Evolutionary conservation across 2,329 filamentous ascomycete species (phyloP), one percentile per base, ranked within the genome.

Genomic region (Hypocreales sp.): DNA sequence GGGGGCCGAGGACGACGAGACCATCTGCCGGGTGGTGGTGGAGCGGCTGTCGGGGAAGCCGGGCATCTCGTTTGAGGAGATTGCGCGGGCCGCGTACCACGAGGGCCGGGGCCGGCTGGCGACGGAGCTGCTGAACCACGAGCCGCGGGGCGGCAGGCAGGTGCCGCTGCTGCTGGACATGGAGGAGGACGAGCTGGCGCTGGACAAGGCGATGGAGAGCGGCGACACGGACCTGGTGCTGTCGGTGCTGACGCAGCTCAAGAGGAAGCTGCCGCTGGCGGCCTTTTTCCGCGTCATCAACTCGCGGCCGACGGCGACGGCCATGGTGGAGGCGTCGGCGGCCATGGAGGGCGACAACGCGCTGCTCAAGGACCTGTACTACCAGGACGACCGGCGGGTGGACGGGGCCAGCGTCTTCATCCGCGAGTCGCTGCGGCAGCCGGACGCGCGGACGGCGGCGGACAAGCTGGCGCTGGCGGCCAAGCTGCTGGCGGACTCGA

Each of bases 191-290:
- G 82, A 86, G 37, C 73, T 95, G 22, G 90, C 90, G 0, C 68
- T 98, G 0, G 87, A 95, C 59, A 98, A 95, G 51, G 87, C 90
- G 8, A 82, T 95, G 32, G 84, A 94, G 48, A 92, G 82, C 34
- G 87, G 87, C 12, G 90, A 98, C 45, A 87, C 86, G 0, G 90
- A 98, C 40, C 66, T 98, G 3, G 72, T 93, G n/a, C 77, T 82
- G 40, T 86, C 77, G 44, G 90, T 98, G 5, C 65, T 98, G 6
- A 58, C 92, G 7, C 77, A 87, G 34, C 60, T 98, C 20, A 90
- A 84, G 57, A 83, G 82, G 52, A 93, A 93, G 47, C 64, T 94
- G 7, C 82, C 90, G 0, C 63, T 94, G 2, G 83, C 87, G 1
- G 77, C 72, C 19, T 98, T 98, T 61, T 95, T 98, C 63, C 75